Evolutionary conservation across 2,329 filamentous ascomycete species (phyloP).

Genomic region (Neopestalotiopsis clavispora): DNA sequence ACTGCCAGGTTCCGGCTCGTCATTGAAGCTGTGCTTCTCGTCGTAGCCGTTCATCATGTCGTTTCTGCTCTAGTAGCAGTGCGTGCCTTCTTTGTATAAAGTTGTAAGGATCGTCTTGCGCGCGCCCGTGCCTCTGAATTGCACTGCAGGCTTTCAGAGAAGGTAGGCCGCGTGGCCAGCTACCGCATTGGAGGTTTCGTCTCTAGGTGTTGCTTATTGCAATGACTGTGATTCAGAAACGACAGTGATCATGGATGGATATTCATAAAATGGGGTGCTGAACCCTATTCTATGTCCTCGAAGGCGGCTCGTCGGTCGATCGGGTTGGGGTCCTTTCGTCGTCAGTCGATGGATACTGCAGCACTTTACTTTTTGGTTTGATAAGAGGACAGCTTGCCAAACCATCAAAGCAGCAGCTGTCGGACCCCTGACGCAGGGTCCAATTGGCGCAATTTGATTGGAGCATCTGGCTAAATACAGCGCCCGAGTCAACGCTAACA

Average conservation of each 20-base stretch:
- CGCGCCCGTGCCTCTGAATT: conserved; percentile 19
- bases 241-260: conserved; percentile 15
- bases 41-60: conserved; percentile 75
- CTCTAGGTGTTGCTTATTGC: neutral
- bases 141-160: conserved; percentile 30
- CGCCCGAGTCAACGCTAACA: conserved; percentile 9
- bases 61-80: conserved; percentile 6
- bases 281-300: neutral
- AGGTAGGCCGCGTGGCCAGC: conserved; percentile 25
- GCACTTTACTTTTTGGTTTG: conserved; percentile 6
- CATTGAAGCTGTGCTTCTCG: conserved; percentile 69
- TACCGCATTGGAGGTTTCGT: conserved; percentile 26
- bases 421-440: conserved; percentile 17
- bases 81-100: neutral
- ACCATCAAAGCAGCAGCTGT: conserved; percentile 16
- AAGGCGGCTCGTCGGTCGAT: conserved; percentile 7
- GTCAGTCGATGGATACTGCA: neutral
- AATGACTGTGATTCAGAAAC: neutral
- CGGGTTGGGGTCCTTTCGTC: neutral
- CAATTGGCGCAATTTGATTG: conserved; percentile 15
- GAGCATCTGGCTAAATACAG: conserved; percentile 6
- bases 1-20: conserved; percentile 72
- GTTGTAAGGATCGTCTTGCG: neutral
- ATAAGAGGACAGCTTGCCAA: conserved; percentile 33
- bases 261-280: conserved; percentile 16